Conservation (phyloP, 768 basidiomycete genomes). For the Termitomyces sp. region DNA sequence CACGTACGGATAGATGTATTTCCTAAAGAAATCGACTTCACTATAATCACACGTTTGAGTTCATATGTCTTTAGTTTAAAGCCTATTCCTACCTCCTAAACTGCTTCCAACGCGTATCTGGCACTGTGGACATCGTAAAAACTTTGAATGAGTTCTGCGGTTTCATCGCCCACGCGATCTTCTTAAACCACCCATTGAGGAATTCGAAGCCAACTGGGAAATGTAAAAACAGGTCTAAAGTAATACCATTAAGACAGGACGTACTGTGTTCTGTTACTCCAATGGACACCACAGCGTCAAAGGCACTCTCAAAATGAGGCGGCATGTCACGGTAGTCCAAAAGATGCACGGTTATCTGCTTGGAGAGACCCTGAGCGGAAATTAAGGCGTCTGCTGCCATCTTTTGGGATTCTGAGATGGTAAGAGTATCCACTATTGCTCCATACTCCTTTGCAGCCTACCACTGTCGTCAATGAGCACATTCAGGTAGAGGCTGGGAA, state of each 20-base stretch:
- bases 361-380: constrained; percentile 40
- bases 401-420: constrained; percentile 63
- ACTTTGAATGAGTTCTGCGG: constrained; percentile 9
- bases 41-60: not conserved
- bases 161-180: constrained; percentile 11
- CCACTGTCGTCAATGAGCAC: not conserved
- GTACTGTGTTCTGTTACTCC: constrained; percentile 43
- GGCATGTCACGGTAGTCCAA: constrained; percentile 66
- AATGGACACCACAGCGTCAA: constrained; percentile 47
- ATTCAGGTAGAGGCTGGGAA: not conserved
- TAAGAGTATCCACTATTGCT: constrained; percentile 65
- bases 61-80: not conserved
- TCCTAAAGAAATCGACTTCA: constrained; percentile 10
- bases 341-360: constrained; percentile 56
- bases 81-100: not conserved
- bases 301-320: constrained; percentile 47
- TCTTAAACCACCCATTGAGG: constrained; percentile 5
- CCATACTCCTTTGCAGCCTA: constrained; percentile 32
- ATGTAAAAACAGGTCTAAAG: no score
- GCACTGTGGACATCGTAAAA: constrained; percentile 11
- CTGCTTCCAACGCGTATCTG: constrained; percentile 10
- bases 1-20: constrained; percentile 10
- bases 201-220: constrained; percentile 4
- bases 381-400: constrained; percentile 58
- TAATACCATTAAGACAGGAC: no score